Conservation (phyloP, 805 yeast genomes). For the Cyberlindnera xishuangbannaensis region DNA sequence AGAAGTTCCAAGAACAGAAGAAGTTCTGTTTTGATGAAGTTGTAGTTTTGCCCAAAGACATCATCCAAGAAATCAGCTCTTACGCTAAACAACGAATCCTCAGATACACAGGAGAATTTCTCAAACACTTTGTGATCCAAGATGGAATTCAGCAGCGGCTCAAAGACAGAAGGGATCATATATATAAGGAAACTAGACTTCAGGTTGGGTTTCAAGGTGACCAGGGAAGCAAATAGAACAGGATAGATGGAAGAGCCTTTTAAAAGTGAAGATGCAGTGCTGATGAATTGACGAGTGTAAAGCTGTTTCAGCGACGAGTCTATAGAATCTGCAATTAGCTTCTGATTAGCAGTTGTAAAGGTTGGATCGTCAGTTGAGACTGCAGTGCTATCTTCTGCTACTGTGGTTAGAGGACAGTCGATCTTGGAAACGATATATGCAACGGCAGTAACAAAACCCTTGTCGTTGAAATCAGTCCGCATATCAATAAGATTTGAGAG, state of each 20-base stretch:
- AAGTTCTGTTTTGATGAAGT: conserved; percentile 29
- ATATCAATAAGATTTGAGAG: conserved; percentile 5
- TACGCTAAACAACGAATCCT: conserved; percentile 6
- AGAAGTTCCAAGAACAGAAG: conserved; percentile 53
- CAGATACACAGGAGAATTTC: conserved; percentile 2
- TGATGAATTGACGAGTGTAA: conserved; percentile 23
- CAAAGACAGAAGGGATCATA: conserved; percentile 35
- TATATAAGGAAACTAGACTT: conserved; percentile 36
- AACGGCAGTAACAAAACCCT: conserved; percentile 2
- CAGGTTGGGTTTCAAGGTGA: conserved; percentile 32
- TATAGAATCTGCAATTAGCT: conserved; percentile 10
- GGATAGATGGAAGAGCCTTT: conserved; percentile 20
- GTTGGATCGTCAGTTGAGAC: no score
- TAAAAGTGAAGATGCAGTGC: conserved; percentile 16
- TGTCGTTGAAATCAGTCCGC: background rate
- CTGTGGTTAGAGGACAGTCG: conserved; percentile 8
- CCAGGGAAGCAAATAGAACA: conserved; percentile 27
- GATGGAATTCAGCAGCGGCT: conserved; percentile 28
- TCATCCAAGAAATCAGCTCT: conserved; percentile 11
- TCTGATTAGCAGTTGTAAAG: background rate
- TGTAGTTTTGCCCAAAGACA: conserved; percentile 3
- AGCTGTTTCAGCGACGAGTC: conserved; percentile 12
- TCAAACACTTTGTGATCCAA: conserved; percentile 6
- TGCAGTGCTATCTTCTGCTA: conserved; percentile 4
- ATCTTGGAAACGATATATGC: conserved; percentile 8